phyloP scores from a whole-genome alignment of 2,329 filamentous ascomycete genomes.

The Ambrosiella xylebori region DNA sequence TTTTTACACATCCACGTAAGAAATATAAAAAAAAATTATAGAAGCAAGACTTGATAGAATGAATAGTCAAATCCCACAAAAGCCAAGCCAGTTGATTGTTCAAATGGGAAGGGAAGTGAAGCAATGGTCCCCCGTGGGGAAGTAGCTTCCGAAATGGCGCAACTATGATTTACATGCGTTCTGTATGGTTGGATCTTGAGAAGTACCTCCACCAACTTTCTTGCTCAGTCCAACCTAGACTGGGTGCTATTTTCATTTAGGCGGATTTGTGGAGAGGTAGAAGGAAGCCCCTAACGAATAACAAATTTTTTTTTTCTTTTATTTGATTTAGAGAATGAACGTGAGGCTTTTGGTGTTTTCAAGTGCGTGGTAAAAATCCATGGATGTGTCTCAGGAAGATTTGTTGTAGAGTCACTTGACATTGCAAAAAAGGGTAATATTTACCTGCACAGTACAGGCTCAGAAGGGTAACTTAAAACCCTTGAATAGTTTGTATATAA shows the following conservation, averaged over 20 bases:
- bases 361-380: neutral
- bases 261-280: neutral
- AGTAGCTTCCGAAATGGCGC: conserved; percentile 1
- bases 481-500: too few species aligned
- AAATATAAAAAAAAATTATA: neutral
- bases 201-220: neutral
- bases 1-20: neutral
- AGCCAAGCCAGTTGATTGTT: neutral
- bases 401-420: neutral
- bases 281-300: neutral
- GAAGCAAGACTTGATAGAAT: neutral
- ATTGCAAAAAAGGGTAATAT: neutral
- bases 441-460: neutral
- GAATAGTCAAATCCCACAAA: neutral
- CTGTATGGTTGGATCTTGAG: neutral
- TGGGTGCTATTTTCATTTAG: neutral
- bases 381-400: neutral
- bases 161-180: neutral
- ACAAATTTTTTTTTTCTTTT: neutral
- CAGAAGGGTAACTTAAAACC: neutral
- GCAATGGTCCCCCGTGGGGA: conserved; percentile 4
- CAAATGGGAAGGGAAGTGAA: neutral
- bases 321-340: neutral
- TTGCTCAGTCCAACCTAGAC: neutral
- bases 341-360: neutral